A percentile compares a stretch with the other conserved stretches of the same genome.
Conservation (phyloP, 257 asterid species). For the Solanum neorickii region DNA sequence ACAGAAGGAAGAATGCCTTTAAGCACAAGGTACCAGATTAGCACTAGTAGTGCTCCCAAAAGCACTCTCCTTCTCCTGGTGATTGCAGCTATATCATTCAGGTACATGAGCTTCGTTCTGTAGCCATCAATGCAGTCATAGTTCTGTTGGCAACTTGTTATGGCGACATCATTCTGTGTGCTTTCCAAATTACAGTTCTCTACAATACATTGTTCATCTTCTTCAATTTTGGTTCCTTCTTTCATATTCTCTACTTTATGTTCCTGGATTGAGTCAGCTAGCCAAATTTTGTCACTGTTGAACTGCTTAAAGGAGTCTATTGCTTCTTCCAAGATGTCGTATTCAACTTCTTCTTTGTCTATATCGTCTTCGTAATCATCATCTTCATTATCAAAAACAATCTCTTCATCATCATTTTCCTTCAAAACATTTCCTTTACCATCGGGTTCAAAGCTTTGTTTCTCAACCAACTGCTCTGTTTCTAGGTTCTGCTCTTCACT, state of each 20-base stretch:
- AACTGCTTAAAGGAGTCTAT: slow-evolving; percentile 24
- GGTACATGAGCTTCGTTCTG: slow-evolving; percentile 4
- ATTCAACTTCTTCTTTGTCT: slow-evolving; percentile 14
- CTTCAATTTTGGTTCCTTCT: slow-evolving; percentile 14
- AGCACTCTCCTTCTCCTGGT: slow-evolving; percentile 11
- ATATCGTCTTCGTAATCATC: neutral
- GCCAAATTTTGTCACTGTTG: slow-evolving; percentile 26
- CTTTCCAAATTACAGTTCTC: neutral
- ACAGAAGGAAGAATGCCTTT: neutral
- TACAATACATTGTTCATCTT: neutral
- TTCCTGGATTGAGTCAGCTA: slow-evolving; percentile 15
- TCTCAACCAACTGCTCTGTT: neutral
- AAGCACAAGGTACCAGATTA: slow-evolving; percentile 32
- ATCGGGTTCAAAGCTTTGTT: neutral
- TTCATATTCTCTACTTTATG: slow-evolving; percentile 3
- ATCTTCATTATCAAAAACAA: neutral
- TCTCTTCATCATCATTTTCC: neutral
- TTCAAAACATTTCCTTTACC: neutral
- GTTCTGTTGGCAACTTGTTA: neutral
- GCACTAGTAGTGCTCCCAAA: slow-evolving; percentile 5
- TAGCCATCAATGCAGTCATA: slow-evolving; percentile 1
- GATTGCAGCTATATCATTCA: neutral
- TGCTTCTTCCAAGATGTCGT: slow-evolving; percentile 16
- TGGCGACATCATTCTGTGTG: neutral
- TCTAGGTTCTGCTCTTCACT: neutral